Base-by-base conservation (phyloP, 352 stramenopile species). In the Phytophthora tubulina region DNA sequence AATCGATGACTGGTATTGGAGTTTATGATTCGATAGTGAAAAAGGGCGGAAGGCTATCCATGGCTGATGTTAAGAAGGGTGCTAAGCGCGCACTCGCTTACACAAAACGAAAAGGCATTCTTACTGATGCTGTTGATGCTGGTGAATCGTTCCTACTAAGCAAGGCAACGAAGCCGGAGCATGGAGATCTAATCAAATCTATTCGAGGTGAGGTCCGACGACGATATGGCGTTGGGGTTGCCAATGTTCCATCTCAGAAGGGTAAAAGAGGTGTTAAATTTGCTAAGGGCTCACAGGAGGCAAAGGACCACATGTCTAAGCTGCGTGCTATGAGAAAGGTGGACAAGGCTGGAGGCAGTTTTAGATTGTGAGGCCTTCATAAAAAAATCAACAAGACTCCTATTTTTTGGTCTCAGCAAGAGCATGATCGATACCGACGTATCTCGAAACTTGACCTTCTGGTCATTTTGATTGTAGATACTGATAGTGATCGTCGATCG, bases 211-310 rank as follows among this genome's bases (percentile, higher is more conserved):
- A 68, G 4, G 45, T 73, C 0, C 0, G 6, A 1, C 3, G 53
- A 14, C 66, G 50, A 8, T 73, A 68, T 32, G 66, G 66, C 14
- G 57, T 73, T 1, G n/a, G n/a, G n/a, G n/a, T n/a, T n/a, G n/a
- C n/a, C n/a, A n/a, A n/a, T n/a, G 66, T 57, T 1, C 15, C 64
- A n/a, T n/a, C n/a, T n/a, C n/a, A n/a, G n/a, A n/a, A n/a, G 3
- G 4, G 33, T 45, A 67, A 60, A 10, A 60, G n/a, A n/a, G n/a
- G n/a, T n/a, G n/a, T n/a, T n/a, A n/a, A 46, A 54, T 7, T 15
- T 7, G 21, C 49, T 14, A 67, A 68, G n/a, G 66, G 44, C 0
- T 41, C 10, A 0, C 48, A 33, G 9, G 39, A 67, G 53, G 31
- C 17, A 6, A 73, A 68, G 52, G 39, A 10, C 32, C 21, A 41